These are phyloP conservation scores for Yamadazyma dushanensis DNA, from an alignment of 1,139 yeast genomes.

Conservation along the genomic window DNA sequence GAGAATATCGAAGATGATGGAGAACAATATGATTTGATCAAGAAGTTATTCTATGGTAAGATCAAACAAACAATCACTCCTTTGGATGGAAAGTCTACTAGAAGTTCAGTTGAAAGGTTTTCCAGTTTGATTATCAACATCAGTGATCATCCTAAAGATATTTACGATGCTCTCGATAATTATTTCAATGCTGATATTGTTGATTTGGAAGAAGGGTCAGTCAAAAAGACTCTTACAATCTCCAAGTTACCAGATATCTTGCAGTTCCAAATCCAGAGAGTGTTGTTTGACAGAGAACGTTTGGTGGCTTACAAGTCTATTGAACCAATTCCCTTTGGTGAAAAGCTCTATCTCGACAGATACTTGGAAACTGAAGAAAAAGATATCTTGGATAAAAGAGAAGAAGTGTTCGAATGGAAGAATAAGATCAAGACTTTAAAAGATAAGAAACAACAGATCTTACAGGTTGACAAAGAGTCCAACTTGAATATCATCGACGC, in stretches of 20 bases:
- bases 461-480: constrained; percentile 45
- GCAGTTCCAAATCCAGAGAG: constrained; percentile 92
- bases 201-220: constrained; percentile 69
- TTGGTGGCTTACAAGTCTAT: constrained; percentile 78
- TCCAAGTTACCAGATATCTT: constrained; percentile 73
- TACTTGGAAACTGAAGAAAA: constrained; percentile 74
- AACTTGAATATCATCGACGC: constrained; percentile 51
- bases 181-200: constrained; percentile 78
- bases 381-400: constrained; percentile 51
- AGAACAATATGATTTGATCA: constrained; percentile 80
- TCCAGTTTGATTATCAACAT: constrained; percentile 80
- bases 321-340: constrained; percentile 79
- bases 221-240: constrained; percentile 71
- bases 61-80: constrained; percentile 48
- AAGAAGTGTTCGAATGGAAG: constrained; percentile 67
- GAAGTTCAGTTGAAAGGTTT: constrained; percentile 75
- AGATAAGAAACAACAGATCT: constrained; percentile 40
- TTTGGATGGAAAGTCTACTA: constrained; percentile 36
- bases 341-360: constrained; percentile 79
- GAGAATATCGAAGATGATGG: constrained; percentile 64
- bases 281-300: constrained; percentile 75
- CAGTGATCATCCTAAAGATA: constrained; percentile 82
- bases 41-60: constrained; percentile 75
- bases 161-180: constrained; percentile 87
- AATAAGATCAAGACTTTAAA: constrained; percentile 48